A percentile compares a stretch with the other conserved stretches of the same genome.
These are phyloP conservation scores for Durotheca rogersii DNA, from an alignment of 495 filamentous ascomycete genomes.

Conservation along the genomic window DNA sequence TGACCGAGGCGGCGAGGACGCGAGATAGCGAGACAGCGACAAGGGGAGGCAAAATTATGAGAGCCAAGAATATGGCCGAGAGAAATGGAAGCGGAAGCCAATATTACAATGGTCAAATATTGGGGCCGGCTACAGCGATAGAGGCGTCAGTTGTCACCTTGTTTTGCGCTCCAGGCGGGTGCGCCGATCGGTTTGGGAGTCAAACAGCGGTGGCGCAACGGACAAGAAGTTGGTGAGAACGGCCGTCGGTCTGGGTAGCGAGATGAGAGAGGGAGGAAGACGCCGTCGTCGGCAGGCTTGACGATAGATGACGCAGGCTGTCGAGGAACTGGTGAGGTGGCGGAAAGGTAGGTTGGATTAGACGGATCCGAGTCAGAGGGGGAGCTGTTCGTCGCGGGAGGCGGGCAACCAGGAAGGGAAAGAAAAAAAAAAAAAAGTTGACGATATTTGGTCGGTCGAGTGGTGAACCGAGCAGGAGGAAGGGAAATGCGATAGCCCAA, in stretches of 20 bases:
- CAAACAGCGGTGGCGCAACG: slow-evolving; percentile 26
- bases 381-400: too few relatives aligned
- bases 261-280: slow-evolving; percentile 20
- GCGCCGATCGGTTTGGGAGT: slow-evolving; percentile 27
- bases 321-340: slow-evolving; percentile 5
- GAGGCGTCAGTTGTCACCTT: slow-evolving; percentile 12
- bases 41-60: neutral
- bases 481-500: slow-evolving; percentile 11
- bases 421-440: slow-evolving; percentile 19
- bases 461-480: slow-evolving; percentile 31
- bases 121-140: slow-evolving; percentile 11
- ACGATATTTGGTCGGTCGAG: slow-evolving; percentile 37
- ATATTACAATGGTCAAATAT: slow-evolving; percentile 17
- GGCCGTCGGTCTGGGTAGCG: too few relatives aligned
- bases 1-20: slow-evolving; percentile 12
- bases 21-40: slow-evolving; percentile 1
- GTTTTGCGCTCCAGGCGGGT: slow-evolving; percentile 5
- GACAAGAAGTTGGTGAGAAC: slow-evolving; percentile 9
- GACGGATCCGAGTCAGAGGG: too few relatives aligned
- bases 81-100: slow-evolving; percentile 5
- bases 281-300: too few relatives aligned
- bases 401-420: neutral
- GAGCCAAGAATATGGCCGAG: neutral
- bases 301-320: slow-evolving; percentile 11
- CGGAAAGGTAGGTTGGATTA: too few relatives aligned